Evolutionary conservation across 2,329 filamentous ascomycete genomes (phyloP).

Genomic region (Chalara sp.): DNA sequence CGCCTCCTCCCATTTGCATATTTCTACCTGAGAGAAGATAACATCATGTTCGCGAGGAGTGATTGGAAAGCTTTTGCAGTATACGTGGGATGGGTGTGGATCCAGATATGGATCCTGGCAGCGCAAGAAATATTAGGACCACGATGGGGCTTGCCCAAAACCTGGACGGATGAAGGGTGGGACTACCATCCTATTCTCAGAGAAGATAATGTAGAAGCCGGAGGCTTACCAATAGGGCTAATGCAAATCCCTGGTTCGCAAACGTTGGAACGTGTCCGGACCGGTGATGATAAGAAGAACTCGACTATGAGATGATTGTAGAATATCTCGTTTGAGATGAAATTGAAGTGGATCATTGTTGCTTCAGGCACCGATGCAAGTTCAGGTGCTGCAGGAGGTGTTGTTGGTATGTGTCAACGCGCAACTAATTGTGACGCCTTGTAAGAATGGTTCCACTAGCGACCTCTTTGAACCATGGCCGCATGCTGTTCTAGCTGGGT

Average conservation of each 20-base stretch:
- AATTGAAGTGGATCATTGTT: conserved; percentile 84
- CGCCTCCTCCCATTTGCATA: conserved; percentile 78
- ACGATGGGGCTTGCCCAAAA: conserved; percentile 71
- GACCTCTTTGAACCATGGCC: too few species aligned
- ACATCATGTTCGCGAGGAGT: conserved; percentile 71
- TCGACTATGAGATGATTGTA: conserved; percentile 35
- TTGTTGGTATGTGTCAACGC: conserved; percentile 64
- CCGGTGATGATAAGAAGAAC: conserved; percentile 31
- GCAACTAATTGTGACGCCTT: conserved; percentile 95
- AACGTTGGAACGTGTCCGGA: conserved; percentile 11
- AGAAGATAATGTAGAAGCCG: conserved; percentile 74
- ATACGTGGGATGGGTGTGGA: conserved; percentile 74
- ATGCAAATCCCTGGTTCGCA: conserved; percentile 29
- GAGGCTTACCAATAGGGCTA: conserved; percentile 73
- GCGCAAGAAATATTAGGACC: conserved; percentile 83
- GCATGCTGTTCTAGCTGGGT: too few species aligned
- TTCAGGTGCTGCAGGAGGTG: conserved; percentile 34
- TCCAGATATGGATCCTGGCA: conserved; percentile 72
- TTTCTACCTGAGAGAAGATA: conserved; percentile 72
- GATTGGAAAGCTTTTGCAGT: conserved; percentile 59
- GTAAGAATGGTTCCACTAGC: conserved; percentile 31
- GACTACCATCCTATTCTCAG: conserved; percentile 91
- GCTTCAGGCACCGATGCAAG: conserved; percentile 46
- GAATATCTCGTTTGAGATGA: too few species aligned
- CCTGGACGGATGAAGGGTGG: conserved; percentile 70